Base-by-base conservation (phyloP, 2,329 filamentous ascomycete species). In the Fusarium tupiense region DNA sequence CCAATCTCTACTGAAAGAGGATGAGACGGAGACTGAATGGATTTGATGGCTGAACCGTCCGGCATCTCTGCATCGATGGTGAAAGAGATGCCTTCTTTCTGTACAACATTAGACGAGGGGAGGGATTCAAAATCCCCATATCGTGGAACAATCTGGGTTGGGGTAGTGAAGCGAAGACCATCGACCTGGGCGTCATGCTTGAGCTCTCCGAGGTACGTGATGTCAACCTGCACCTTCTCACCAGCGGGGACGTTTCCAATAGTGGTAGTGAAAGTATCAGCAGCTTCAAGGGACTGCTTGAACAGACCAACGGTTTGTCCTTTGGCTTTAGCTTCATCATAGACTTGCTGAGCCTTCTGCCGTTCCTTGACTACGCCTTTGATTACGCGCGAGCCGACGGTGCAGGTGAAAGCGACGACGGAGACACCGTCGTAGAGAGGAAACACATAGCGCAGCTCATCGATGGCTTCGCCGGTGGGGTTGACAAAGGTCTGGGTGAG, bases 341-440 rank as follows among this genome's bases (percentile, higher is more conserved):
- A 95, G 0, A 86, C 88, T 13, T 86, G 80, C 61, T 86, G 88
- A 3, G 93, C 92, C 60, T 89, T 85, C 17, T 88, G 84, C 62
- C 88, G 90, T 75, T 93, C 90, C 78, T 93, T 91, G 47, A 94
- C 92, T 19, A 91, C 80, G 20, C 93, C 92, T 7, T 85, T 84
- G 73, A 93, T 89, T 22, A 89, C 84, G 26, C 89, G 88, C 38
- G 86, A 82, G 40, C 88, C 91, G 53, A 94, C 85, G 20, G 84
- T 88, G 81, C 91, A 94, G 9, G 85, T 88, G 72, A 94, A 95
- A 8, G 84, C 86, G 13, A 92, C 91, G 2, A 95, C 90, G 12
- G 89, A 91, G 22, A 93, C 90, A 16, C 92, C 92, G 77, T 94
- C 91, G 72, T 92, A 93, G 0, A 95, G 85, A 0, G 93, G 93